Conservation (phyloP, 2,329 filamentous ascomycete species). For the Dactylellina parvicollis region DNA sequence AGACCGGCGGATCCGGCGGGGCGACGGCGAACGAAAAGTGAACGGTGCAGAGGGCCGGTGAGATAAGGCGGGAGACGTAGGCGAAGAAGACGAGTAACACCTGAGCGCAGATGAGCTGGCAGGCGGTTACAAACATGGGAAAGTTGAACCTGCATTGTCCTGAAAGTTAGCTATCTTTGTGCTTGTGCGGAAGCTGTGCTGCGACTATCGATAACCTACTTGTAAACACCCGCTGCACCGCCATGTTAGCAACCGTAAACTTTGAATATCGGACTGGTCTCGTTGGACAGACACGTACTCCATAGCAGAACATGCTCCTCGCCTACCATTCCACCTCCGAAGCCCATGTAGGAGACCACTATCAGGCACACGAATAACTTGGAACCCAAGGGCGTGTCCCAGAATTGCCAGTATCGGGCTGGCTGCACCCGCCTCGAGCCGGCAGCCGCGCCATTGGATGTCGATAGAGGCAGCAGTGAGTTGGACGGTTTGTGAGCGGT, state of each 20-base stretch:
- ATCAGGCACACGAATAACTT: conserved; percentile 56
- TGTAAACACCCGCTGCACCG: conserved; percentile 57
- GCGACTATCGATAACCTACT: conserved; percentile 49
- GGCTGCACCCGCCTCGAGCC: conserved; percentile 24
- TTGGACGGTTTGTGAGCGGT: conserved; percentile 15
- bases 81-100: conserved; percentile 64
- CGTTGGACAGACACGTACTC: conserved; percentile 53
- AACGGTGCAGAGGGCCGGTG: conserved; percentile 62
- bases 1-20: conserved; percentile 57
- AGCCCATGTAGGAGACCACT: conserved; percentile 54
- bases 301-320: conserved; percentile 57
- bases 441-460: conserved; percentile 23
- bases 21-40: conserved; percentile 64
- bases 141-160: conserved; percentile 64
- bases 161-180: neutral
- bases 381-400: conserved; percentile 52
- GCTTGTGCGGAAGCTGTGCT: neutral
- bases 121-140: conserved; percentile 65
- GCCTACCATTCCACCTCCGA: conserved; percentile 55
- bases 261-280: neutral
- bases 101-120: conserved; percentile 66
- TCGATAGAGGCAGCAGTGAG: conserved; percentile 39
- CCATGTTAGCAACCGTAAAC: conserved; percentile 12
- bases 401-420: conserved; percentile 53
- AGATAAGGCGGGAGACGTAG: conserved; percentile 64